Conservation (phyloP, 2,329 filamentous ascomycete species). For the Endothia cerciana region DNA sequence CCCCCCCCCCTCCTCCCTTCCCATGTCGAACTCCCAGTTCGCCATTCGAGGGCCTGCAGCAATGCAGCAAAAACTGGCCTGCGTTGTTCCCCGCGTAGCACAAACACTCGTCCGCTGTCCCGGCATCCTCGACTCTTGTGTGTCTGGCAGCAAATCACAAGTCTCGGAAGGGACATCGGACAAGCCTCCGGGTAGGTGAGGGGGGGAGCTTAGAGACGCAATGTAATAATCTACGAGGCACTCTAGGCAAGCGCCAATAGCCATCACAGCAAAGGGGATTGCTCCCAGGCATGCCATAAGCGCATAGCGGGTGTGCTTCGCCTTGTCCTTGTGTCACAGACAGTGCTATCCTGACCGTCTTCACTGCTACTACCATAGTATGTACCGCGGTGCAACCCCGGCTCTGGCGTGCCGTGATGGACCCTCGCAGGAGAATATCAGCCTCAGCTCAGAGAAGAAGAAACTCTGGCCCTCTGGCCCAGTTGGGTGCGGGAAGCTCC, state of each 20-base stretch:
- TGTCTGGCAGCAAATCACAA: neutral
- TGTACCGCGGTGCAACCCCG: neutral
- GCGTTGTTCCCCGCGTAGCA: neutral
- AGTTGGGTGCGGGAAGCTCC: neutral
- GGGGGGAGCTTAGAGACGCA: neutral
- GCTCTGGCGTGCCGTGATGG: neutral
- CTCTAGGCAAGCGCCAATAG: neutral
- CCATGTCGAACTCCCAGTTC: neutral
- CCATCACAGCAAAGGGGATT: neutral
- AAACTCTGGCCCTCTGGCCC: neutral
- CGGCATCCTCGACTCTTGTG: too few relatives aligned
- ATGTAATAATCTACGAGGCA: neutral
- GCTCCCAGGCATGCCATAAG: neutral
- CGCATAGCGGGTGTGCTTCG: neutral
- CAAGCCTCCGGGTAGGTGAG: too few relatives aligned
- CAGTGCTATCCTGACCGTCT: neutral
- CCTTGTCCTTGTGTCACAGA: neutral
- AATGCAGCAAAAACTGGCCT: neutral
- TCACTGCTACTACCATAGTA: neutral
- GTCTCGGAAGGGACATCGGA: neutral
- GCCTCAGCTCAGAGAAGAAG: neutral
- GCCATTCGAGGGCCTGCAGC: neutral
- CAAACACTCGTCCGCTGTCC: too few relatives aligned
- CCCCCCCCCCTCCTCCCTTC: too few relatives aligned
- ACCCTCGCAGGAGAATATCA: neutral